phyloP scores from a whole-genome alignment of 257 asterid species.

The Penstemon barbatus region DNA sequence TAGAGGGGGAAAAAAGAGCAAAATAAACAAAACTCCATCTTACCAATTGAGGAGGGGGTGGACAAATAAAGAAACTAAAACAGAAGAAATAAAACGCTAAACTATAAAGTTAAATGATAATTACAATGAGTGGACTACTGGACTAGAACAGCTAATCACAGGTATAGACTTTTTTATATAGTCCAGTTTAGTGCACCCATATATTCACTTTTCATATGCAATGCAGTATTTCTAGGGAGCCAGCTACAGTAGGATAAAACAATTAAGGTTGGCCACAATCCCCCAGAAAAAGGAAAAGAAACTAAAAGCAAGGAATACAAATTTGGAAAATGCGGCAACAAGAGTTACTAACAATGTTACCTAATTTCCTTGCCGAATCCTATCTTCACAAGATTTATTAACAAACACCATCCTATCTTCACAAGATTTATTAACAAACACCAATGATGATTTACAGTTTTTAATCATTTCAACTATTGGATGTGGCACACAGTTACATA shows the following conservation, averaged over 20 bases:
- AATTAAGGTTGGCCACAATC: conserved; percentile 12
- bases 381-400: conserved; percentile 4
- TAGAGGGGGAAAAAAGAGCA: background rate
- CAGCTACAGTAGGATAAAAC: conserved; percentile 9
- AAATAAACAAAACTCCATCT: background rate
- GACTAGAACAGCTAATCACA: background rate
- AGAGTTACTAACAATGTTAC: background rate
- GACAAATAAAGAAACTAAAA: too few species aligned
- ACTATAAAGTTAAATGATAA: too few species aligned
- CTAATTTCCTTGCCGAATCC: conserved; percentile 8
- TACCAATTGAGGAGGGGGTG: background rate
- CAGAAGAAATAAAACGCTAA: too few species aligned
- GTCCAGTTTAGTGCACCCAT: background rate
- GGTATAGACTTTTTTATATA: background rate
- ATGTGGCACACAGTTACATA: background rate
- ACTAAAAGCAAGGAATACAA: background rate
- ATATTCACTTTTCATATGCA: conserved; percentile 5
- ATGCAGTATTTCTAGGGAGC: background rate
- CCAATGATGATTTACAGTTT: background rate
- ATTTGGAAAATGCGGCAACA: background rate
- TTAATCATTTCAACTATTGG: conserved; percentile 3
- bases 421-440: conserved; percentile 2
- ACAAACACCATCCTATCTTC: conserved; percentile 9
- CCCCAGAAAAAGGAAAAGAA: background rate
- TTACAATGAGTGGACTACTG: too few species aligned